Base-by-base conservation (phyloP, 1,284 basidiomycete species). In the Ustilago nuda region DNA sequence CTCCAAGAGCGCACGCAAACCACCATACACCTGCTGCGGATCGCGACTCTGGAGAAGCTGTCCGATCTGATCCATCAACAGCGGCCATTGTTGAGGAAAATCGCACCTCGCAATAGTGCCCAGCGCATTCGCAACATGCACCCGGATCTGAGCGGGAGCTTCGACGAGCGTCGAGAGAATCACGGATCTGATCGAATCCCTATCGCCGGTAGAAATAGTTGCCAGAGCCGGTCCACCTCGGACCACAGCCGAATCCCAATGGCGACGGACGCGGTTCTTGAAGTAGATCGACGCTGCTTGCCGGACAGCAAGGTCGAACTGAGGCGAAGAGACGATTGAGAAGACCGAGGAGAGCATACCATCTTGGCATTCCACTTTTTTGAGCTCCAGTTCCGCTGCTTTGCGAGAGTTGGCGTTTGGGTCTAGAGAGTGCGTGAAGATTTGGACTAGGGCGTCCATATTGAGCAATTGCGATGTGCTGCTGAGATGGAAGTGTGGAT, bases 211-310 rank as follows among this genome's bases (percentile, higher is more conserved):
- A 4, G 80, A 66, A 32, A 85, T 79, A 32, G 52, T 64, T 15
- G 58, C 46, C 17, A 60, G 17, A 1, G 53, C 41, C 15, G 69
- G 65, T 27, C 36, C 68, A 17, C 61, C 56, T 19, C 72, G 64
- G 19, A 57, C 61, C 3, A 70, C 55, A 12, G 61, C 50, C n/a
- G 63, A 30, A 52, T 84, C 83, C 84, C 84, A 85, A 23, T 76
- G 69, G 4, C 74, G 56, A 11, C 78, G 62, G 11, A 85, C 74
- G 53, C 84, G 82, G 66, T 85, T 85, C 73, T 85, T 85, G 33
- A 82, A 66, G 72, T 84, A 83, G 66, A 85, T 81, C 27, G 84
- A 71, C 11, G 83, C 77, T 1, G 84, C 84, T 61, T 84, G 84
- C 32, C 84, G 72, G 8, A 82, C 69, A 3, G 80, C 55, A 13